Conservation (phyloP, 1,284 basidiomycete genomes). For the Austroboletus niveus region DNA sequence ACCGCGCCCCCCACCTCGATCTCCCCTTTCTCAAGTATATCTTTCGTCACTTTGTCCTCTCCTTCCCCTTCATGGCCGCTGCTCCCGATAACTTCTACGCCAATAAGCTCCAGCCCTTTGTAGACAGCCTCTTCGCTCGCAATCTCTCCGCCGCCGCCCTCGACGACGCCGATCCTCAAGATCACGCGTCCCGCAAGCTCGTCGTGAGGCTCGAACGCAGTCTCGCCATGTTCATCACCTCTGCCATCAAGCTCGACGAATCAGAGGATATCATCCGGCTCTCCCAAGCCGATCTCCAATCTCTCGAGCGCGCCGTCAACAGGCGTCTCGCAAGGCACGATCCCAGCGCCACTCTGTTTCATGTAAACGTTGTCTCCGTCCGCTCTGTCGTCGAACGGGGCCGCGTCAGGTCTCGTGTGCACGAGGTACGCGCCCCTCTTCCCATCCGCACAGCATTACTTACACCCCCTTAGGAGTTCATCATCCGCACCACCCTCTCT, state of each 20-base stretch:
- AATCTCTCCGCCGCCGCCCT: constrained; percentile 71
- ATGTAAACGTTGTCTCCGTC: constrained; percentile 88
- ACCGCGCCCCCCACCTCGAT: constrained; percentile 60
- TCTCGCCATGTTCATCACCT: constrained; percentile 75
- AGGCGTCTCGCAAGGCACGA: constrained; percentile 52
- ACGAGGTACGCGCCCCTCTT: constrained; percentile 60
- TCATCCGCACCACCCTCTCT: constrained; percentile 82
- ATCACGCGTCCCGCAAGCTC: constrained; percentile 56
- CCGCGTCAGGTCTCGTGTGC: constrained; percentile 76
- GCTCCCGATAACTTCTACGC: constrained; percentile 89
- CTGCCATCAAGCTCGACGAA: constrained; percentile 79
- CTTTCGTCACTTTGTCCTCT: constrained; percentile 87
- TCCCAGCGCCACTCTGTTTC: constrained; percentile 60
- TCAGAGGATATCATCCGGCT: constrained; percentile 87
- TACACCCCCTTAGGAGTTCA: constrained; percentile 72
- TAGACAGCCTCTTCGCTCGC: constrained; percentile 75
- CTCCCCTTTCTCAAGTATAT: constrained; percentile 86
- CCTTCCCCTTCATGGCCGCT: constrained; percentile 88
- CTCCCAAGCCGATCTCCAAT: constrained; percentile 75
- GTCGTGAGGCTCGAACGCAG: constrained; percentile 80
- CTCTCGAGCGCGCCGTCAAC: constrained; percentile 66
- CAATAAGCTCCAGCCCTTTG: constrained; percentile 90
- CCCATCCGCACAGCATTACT: constrained; percentile 6
- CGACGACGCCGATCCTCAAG: constrained; percentile 52
- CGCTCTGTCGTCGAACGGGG: constrained; percentile 79